Conservation (phyloP, 1,284 basidiomycete species). For the Fomitopsis pinicola region DNA sequence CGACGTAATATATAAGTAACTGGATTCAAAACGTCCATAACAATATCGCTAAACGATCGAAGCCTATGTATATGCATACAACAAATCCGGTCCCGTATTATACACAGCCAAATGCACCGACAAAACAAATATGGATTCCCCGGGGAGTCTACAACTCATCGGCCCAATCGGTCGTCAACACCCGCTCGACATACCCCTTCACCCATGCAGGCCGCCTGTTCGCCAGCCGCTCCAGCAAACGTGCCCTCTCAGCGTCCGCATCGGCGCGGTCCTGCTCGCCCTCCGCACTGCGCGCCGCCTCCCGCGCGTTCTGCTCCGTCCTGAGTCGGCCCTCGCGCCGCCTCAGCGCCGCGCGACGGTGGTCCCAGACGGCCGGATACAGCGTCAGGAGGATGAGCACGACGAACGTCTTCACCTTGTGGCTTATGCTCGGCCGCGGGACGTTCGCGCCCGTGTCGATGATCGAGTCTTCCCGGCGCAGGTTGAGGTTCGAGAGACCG, state of each 20-base stretch:
- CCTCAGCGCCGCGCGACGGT: constrained; percentile 54
- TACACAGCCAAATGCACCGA: not conserved
- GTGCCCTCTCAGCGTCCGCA: constrained; percentile 30
- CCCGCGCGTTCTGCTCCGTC: constrained; percentile 57
- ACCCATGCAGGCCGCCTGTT: constrained; percentile 58
- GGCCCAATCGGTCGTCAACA: constrained; percentile 62
- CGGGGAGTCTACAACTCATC: constrained; percentile 42
- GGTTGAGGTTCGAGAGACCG: constrained; percentile 51
- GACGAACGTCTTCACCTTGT: constrained; percentile 52
- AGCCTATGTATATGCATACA: not conserved
- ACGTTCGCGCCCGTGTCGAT: constrained; percentile 32
- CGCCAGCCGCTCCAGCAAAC: constrained; percentile 42
- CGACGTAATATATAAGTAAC: not conserved
- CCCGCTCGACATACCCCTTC: constrained; percentile 59
- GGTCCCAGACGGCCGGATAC: constrained; percentile 74
- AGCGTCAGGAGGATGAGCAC: constrained; percentile 57
- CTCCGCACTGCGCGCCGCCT: constrained; percentile 24
- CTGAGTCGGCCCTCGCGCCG: constrained; percentile 63
- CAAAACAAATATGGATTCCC: not conserved
- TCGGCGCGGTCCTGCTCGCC: constrained; percentile 28
- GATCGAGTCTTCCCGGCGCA: constrained; percentile 50
- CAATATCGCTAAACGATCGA: not conserved
- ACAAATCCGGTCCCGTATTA: constrained; percentile 10
- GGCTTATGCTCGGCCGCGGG: constrained; percentile 39
- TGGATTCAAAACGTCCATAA: not conserved